Percentiles rank a stretch among this genome's conserved stretches.
These are phyloP conservation scores for Metarhizium rileyi DNA, from an alignment of 2,329 filamentous ascomycete genomes.

Conservation along the genomic window DNA sequence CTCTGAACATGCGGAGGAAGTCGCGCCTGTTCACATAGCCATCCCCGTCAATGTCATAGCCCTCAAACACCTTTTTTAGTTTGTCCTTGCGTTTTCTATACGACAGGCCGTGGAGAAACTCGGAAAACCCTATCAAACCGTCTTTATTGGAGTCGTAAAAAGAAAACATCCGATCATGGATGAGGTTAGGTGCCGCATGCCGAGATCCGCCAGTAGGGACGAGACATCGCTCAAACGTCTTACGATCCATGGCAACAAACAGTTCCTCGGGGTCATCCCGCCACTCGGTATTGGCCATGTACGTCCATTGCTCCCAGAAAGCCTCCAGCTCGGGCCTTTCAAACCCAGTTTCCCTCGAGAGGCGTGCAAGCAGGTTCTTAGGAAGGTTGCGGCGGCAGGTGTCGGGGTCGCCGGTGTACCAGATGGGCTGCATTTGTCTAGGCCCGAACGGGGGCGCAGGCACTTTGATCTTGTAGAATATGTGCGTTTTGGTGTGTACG, in stretches of 20 bases:
- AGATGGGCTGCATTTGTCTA: conserved; percentile 69
- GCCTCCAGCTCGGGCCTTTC: conserved; percentile 85
- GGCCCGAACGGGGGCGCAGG: conserved; percentile 78
- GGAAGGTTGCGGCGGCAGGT: conserved; percentile 59
- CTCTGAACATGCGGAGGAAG: conserved; percentile 82
- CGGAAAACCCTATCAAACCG: conserved; percentile 81
- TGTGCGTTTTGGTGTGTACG: conserved; percentile 77
- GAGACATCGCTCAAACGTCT: conserved; percentile 85
- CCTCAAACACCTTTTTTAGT: conserved; percentile 67
- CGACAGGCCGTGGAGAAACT: conserved; percentile 78
- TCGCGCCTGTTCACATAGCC: conserved; percentile 79
- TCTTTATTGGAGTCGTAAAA: conserved; percentile 93
- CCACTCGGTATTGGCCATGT: conserved; percentile 82
- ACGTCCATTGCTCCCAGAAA: conserved; percentile 94
- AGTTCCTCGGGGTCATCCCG: conserved; percentile 69
- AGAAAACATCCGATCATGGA: conserved; percentile 92
- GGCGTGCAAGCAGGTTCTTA: conserved; percentile 53
- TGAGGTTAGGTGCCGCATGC: conserved; percentile 72
- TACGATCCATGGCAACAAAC: conserved; percentile 76
- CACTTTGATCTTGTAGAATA: conserved; percentile 93
- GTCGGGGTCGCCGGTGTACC: conserved; percentile 81
- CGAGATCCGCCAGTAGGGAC: conserved; percentile 74
- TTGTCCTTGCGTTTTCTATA: conserved; percentile 60
- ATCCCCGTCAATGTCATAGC: conserved; percentile 84
- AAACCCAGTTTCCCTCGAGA: conserved; percentile 64